These are phyloP conservation scores for Pulicaria dysenterica DNA, from an alignment of 129 eudicot genomes.

Conservation along the genomic window DNA sequence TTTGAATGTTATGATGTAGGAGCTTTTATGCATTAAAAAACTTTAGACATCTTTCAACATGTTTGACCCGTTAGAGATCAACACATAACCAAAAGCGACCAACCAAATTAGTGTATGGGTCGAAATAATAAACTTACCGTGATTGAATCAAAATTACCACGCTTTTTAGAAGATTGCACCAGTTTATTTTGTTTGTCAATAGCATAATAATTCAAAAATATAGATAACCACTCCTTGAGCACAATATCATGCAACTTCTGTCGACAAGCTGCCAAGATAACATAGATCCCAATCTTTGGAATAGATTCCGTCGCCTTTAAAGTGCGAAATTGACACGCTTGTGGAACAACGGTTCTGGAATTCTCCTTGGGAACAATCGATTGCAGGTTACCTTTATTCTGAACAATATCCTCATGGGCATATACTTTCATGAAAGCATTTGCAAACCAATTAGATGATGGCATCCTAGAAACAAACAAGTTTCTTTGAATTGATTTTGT, in stretches of 20 bases:
- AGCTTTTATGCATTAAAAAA: conserved; percentile 7
- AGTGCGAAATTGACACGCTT: conserved; percentile 26
- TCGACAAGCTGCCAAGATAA: conserved; percentile 61
- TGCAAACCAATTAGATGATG: conserved; percentile 45
- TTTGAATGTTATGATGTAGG: neutral
- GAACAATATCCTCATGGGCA: conserved; percentile 35
- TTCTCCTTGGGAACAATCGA: conserved; percentile 44
- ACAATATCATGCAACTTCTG: conserved; percentile 74
- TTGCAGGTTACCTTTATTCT: conserved; percentile 39
- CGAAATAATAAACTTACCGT: conserved; percentile 38
- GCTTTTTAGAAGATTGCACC: conserved; percentile 33
- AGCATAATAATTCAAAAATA: conserved; percentile 50
- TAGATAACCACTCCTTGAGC: conserved; percentile 54
- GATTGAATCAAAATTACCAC: conserved; percentile 15
- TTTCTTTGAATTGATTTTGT: conserved; percentile 23
- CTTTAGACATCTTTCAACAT: neutral
- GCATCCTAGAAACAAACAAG: conserved; percentile 23
- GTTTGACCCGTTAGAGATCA: neutral
- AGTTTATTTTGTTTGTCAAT: conserved; percentile 37
- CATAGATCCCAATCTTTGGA: conserved; percentile 45
- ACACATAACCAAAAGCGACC: neutral
- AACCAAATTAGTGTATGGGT: neutral
- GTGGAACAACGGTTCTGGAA: conserved; percentile 35
- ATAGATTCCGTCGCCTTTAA: conserved; percentile 33
- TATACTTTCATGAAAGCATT: conserved; percentile 61